Base-by-base conservation (phyloP, 1,139 yeast species). In the Yamadazyma dendronema region DNA sequence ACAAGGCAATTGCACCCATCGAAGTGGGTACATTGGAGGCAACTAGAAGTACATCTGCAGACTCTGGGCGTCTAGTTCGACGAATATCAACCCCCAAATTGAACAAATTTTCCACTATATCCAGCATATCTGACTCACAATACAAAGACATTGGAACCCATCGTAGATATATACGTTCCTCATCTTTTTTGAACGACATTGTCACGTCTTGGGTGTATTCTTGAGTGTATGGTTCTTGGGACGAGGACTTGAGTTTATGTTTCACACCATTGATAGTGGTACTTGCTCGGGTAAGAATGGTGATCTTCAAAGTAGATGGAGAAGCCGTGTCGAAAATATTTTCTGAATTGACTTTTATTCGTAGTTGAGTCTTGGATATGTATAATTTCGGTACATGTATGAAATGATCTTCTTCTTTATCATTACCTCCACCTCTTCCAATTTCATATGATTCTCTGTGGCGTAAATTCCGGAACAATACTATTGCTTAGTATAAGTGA, bases 281-380 rank as follows among this genome's bases (percentile, higher is more conserved):
- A 28, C 57, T 51, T 1, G 70, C 70, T 28, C 62, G 50, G 3
- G 71, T 57, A n/a, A 56, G 47, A 8, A 67, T 48, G 5, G 46
- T 43, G 10, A 67, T 37, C 1, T 21, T 23, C 11, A 66, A 40
- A 11, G 54, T 50, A 1, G 70, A 40, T 8, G 54, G 24, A 37
- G 15, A 7, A 1, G 13, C 12, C 0, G 13, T 14, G 14, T 32
- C 41, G n/a, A 25, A 10, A 8, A 40, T 23, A 14, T 35, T 39
- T 2, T 15, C 31, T 5, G 37, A 8, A 11, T 31, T 21, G 5
- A 56, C 40, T 17, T 41, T 41, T 9, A 63, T 34, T 33, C 52
- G 51, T 26, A 67, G 41, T 33, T 66, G 69, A 16, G 55, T 52
- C 39, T 67, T 52, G 1, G 73, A 62, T 5, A 65, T 61, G 32